Conservation (phyloP, 345 rosid genomes). For the Erucastrum elatum region DNA sequence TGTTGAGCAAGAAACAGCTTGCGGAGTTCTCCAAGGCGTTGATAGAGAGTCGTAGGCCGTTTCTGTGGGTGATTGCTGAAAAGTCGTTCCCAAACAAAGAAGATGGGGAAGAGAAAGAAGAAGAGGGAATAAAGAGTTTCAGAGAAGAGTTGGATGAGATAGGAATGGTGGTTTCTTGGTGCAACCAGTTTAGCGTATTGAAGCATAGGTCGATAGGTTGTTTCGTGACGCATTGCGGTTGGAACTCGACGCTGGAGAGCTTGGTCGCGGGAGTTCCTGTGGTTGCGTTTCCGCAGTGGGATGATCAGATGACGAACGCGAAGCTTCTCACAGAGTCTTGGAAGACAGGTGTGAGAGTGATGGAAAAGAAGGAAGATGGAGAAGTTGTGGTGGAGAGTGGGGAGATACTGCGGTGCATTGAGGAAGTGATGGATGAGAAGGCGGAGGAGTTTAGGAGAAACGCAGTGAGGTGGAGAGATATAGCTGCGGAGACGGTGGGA, state of each 20-base stretch:
- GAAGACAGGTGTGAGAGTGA: slow-evolving; percentile 50
- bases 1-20: slow-evolving; percentile 46
- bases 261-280: slow-evolving; percentile 51
- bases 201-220: slow-evolving; percentile 59
- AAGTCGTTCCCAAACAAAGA: slow-evolving; percentile 20
- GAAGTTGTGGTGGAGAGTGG: no score
- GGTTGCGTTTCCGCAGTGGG: slow-evolving; percentile 69
- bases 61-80: slow-evolving; percentile 55
- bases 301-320: slow-evolving; percentile 59
- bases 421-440: no score
- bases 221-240: slow-evolving; percentile 72
- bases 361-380: no score
- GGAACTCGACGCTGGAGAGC: slow-evolving; percentile 74
- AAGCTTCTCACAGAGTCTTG: slow-evolving; percentile 59
- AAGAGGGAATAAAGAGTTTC: slow-evolving; percentile 32
- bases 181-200: slow-evolving; percentile 61
- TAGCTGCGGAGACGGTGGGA: no score
- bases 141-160: slow-evolving; percentile 48
- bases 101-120: slow-evolving; percentile 31
- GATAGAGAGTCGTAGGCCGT: slow-evolving; percentile 37
- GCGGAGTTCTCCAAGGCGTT: slow-evolving; percentile 49
- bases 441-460: no score
- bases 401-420: no score
- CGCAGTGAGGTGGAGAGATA: no score
- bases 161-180: slow-evolving; percentile 71